Base-by-base conservation (phyloP, 257 asterid species). In the Galeopsis tetrahit region DNA sequence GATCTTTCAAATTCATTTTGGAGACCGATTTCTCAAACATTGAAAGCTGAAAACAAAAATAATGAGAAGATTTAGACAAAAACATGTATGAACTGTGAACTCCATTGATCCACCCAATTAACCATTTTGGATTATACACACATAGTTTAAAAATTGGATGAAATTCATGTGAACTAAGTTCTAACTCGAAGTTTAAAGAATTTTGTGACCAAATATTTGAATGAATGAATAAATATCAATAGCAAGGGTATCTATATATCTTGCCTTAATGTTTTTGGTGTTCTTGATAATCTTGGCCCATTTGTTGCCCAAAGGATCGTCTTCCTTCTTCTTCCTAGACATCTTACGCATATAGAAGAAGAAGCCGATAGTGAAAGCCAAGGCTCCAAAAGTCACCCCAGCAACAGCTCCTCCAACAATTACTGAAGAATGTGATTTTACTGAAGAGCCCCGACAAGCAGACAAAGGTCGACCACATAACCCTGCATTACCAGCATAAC, bases 1-100 rank as follows among this genome's bases (percentile, higher is more conserved):
- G 91, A 78, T 89, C 91, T 40, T 78, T 77, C 35, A 89, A 56
- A 84, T 79, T 89, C 91, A 89, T 85, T 68, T 87, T 87, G 14
- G 93, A 82, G 64, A 86, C 81, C 2, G 88, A 74, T 77, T 84
- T 87, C 80, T 87, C 93, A 53, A 87, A 89, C 88, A 79, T 83
- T 5, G 86, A 85, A 43, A 89, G 85, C 96, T 89, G 93, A 69
- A 81, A 72, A 17, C 49, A 70, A 10, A 78, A 67, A 49, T 58
- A 65, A 21, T 55, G 5, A 10, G 57, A 74, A 51, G 28, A 36
- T 70, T 44, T 60, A 43, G 56, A 4, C 14, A 49, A 49, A 49
- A 4, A 4, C 21, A 11, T 3, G 55, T 48, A 11, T 48, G 21
- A 13, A 48, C n/a, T 1, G 55, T 11, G 7, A 13, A 13, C 55